Evolutionary conservation across 1,284 basidiomycete genomes (phyloP), one percentile per base, ranked within the genome.

Genomic region (Leccinum pachyderme): DNA sequence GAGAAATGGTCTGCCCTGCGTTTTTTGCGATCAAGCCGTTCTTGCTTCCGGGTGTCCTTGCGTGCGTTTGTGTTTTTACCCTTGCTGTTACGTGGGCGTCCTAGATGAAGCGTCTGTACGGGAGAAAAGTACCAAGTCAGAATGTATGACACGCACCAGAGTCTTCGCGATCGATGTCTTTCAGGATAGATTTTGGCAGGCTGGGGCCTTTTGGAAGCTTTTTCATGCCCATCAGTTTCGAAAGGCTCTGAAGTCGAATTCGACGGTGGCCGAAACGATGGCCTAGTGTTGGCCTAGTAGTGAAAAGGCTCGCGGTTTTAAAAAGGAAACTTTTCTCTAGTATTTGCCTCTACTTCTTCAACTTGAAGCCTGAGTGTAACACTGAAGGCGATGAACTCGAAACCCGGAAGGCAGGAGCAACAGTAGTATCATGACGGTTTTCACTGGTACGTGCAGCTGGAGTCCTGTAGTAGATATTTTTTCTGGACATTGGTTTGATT

Each of bases 21-120:
- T 62, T 81, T 76, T 66, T 89, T 91, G 51, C 76, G 75, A 46
- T 75, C 76, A 2, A 75, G 61, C 29, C 88, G 77, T 15, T 79
- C 80, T 61, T 83, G 77, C 68, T 86, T 91, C 37, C 89, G 73
- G 9, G 78, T 68, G 49, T 88, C 86, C 67, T 86, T 91, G 45
- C 86, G 77, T 44, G 80, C 47, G 46, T 73, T 70, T 8, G 55
- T 15, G 8, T 29, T 47, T 28, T 47, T 59, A 32, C 33, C 29
- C 43, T 53, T 59, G 37, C 18, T 32, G 33, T 37, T 61, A 53
- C 48, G 52, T 7, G 35, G 11, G 43, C 29, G 24, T 35, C 49
- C 57, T 53, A 49, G 53, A 27, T 33, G 35, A 7, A 9, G n/a
- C 25, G 31, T 39, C 31, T 15, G 22, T 9, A 37, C 53, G 33